A percentile compares a stretch with the other conserved stretches of the same genome.
phyloP scores from a whole-genome alignment of 495 filamentous ascomycete species.

The Arthonia radiata region DNA sequence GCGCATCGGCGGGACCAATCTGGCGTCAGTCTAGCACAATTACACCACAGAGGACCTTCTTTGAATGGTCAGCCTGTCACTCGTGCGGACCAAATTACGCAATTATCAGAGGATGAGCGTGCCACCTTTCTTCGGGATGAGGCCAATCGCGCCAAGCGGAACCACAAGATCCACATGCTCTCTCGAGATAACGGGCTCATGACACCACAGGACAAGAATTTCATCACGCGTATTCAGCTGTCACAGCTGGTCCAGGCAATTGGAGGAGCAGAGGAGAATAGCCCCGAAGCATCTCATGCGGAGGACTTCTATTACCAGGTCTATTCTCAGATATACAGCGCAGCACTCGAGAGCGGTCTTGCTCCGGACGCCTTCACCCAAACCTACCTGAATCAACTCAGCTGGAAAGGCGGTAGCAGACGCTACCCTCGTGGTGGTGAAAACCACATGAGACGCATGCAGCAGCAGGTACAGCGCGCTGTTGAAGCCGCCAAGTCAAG shows the following conservation, averaged over 20 bases:
- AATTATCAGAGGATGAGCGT: conserved; percentile 57
- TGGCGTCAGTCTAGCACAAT: conserved; percentile 21
- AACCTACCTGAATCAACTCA: conserved; percentile 87
- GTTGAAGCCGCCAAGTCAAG: conserved; percentile 92
- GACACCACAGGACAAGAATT: conserved; percentile 99
- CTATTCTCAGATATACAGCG: conserved; percentile 73
- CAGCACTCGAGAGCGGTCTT: conserved; percentile 61
- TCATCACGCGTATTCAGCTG: conserved; percentile 90
- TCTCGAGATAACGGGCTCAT: conserved; percentile 91
- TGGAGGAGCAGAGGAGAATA: conserved; percentile 56
- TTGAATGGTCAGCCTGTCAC: conserved; percentile 27
- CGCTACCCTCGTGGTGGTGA: conserved; percentile 48
- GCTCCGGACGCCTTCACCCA: conserved; percentile 91
- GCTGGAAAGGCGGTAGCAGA: conserved; percentile 57
- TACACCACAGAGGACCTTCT: conserved; percentile 13
- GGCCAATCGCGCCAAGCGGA: conserved; percentile 83
- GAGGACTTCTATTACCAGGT: conserved; percentile 99
- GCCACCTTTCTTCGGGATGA: conserved; percentile 64
- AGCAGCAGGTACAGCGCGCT: conserved; percentile 91
- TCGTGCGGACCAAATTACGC: conserved; percentile 46
- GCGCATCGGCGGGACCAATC: conserved; percentile 7
- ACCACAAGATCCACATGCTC: conserved; percentile 89
- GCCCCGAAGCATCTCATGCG: conserved; percentile 49
- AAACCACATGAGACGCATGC: conserved; percentile 96
- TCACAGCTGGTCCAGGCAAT: conserved; percentile 87